phyloP scores from a whole-genome alignment of 345 rosid genomes.

The Mallotus nudiflorus region DNA sequence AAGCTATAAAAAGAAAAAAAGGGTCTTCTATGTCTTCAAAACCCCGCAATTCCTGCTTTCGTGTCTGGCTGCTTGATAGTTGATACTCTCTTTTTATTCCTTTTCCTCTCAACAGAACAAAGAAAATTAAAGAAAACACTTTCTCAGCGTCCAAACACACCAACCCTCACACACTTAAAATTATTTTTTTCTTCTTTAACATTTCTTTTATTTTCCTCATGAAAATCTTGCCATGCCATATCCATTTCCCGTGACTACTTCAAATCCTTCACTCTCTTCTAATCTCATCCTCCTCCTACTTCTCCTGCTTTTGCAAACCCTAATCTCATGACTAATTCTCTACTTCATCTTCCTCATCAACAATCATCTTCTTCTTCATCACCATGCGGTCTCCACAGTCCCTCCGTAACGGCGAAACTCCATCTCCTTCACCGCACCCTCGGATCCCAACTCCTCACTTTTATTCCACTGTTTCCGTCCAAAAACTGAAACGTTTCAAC shows the following conservation, averaged over 20 bases:
- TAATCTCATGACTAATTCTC: conserved; percentile 38
- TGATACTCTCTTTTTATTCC: not conserved
- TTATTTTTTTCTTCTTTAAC: not conserved
- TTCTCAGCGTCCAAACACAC: too few relatives aligned
- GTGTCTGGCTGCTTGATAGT: not conserved
- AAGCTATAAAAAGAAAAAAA: too few relatives aligned
- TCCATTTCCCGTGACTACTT: conserved; percentile 47
- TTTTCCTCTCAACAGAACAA: not conserved
- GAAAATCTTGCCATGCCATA: conserved; percentile 21
- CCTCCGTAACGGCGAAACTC: conserved; percentile 63
- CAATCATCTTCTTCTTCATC: not conserved
- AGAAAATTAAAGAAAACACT: too few relatives aligned
- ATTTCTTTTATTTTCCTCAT: conserved; percentile 20
- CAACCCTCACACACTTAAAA: conserved; percentile 6
- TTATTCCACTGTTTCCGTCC: conserved; percentile 73
- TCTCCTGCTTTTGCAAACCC: too few relatives aligned
- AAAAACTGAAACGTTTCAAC: conserved; percentile 83
- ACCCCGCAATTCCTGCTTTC: not conserved
- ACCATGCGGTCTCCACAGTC: conserved; percentile 68
- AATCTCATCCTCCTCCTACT: conserved; percentile 20
- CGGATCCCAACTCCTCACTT: conserved; percentile 45
- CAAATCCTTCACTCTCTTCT: not conserved
- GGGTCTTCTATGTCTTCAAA: too few relatives aligned
- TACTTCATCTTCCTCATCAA: not conserved
- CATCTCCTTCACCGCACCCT: conserved; percentile 42